Evolutionary conservation across 768 basidiomycete genomes (phyloP), one percentile per base, ranked within the genome.

Genomic region (Dictyophora rubrovolvata): DNA sequence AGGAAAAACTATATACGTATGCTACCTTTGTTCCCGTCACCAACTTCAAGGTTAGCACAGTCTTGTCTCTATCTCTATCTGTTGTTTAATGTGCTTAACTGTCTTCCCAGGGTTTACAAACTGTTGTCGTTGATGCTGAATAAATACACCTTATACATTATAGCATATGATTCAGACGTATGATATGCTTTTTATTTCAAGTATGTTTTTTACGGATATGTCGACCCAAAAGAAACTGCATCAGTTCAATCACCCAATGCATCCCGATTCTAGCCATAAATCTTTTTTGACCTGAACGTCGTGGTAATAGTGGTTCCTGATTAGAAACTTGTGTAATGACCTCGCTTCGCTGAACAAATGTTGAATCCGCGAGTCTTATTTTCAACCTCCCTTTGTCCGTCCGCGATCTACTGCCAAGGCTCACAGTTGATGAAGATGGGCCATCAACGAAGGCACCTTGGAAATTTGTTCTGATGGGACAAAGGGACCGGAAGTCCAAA

Each of bases 1-100:
- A 94, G 78, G 94, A 95, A 81, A 96, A 94, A 78, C 86, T 96
- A 59, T 97, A 77, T 80, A 94, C 90, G 33, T 91, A 93, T 71
- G 93, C 89, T 63, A 82, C 82, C 60, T 81, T 89, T 69, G 85
- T 96, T 58, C 78, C 83, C 50, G 89, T 91, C 49, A 67, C 73
- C 8, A 75, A 85, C 49, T 93, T 92, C 86, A 94, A 95, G 86
- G 93, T 86, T 60, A 61, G 85, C 69, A 34, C 17, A 20, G 34
- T 36, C 6, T 53, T n/a, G n/a, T n/a, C n/a, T n/a, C n/a, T n/a
- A n/a, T 1, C 12, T 28, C 11, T 59, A n/a, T 34, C 14, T 23
- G 8, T 55, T 4, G 6, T 28, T 28, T 18, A 20, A 53, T 10
- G 42, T 42, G 63, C 48, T 57, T 61, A 48, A 65, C 54, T 61